Percentiles rank a stretch among this genome's conserved stretches.
phyloP scores from a whole-genome alignment of 441 rosid species.

The Arabidopsis hybrid region DNA sequence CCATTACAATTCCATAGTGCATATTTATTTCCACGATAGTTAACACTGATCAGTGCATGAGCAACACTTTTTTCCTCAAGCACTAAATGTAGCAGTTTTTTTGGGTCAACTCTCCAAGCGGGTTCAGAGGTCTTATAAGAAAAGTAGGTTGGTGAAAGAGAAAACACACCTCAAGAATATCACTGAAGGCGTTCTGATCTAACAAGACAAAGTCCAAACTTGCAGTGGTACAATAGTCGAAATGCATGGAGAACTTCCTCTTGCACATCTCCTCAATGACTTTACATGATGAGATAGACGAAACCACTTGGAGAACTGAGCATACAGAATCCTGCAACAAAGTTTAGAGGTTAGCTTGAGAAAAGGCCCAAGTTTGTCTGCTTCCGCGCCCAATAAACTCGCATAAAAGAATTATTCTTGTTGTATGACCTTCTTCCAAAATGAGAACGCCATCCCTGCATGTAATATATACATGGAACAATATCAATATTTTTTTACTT shows the following conservation, averaged over 20 bases:
- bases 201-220: slow-evolving; percentile 80
- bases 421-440: slow-evolving; percentile 88
- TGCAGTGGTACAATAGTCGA: slow-evolving; percentile 92
- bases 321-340: slow-evolving; percentile 99
- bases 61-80: background rate
- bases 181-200: slow-evolving; percentile 75
- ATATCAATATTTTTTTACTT: slow-evolving; percentile 75
- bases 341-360: slow-evolving; percentile 79
- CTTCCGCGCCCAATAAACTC: slow-evolving; percentile 96
- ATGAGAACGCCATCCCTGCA: slow-evolving; percentile 99
- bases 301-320: slow-evolving; percentile 82
- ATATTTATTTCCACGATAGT: background rate
- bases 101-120: background rate
- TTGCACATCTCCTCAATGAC: slow-evolving; percentile 89
- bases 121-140: background rate
- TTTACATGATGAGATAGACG: slow-evolving; percentile 86
- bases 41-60: slow-evolving; percentile 8
- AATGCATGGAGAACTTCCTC: slow-evolving; percentile 89
- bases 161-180: slow-evolving; percentile 81
- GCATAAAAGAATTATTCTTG: slow-evolving; percentile 91
- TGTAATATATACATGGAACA: slow-evolving; percentile 87
- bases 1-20: background rate
- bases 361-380: slow-evolving; percentile 73
- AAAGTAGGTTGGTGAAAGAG: slow-evolving; percentile 22
- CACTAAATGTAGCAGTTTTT: background rate